phyloP scores from a whole-genome alignment of 2,329 filamentous ascomycete species.

The Aspergillus clavatus region DNA sequence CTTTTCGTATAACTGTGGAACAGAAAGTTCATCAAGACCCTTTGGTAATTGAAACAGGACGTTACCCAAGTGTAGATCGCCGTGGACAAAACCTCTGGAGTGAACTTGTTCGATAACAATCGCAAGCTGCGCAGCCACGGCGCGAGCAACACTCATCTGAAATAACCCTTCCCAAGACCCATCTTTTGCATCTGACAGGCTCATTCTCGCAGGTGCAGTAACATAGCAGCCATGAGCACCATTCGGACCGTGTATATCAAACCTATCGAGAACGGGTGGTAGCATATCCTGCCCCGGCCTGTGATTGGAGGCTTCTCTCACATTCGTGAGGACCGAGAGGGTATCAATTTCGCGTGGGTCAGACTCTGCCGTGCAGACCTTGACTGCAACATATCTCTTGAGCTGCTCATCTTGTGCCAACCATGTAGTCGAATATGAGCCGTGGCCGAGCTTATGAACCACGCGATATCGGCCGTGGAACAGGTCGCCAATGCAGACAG shows the following conservation, averaged over 20 bases:
- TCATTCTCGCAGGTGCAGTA: conserved; percentile 17
- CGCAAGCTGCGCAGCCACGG: conserved; percentile 21
- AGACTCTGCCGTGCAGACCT: conserved; percentile 29
- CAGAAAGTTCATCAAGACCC: conserved; percentile 16
- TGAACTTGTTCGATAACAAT: conserved; percentile 22
- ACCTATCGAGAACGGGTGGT: conserved; percentile 23
- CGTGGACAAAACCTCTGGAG: conserved; percentile 20
- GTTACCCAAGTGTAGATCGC: conserved; percentile 23
- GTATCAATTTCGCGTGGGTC: too few relatives aligned
- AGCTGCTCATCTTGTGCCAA: conserved; percentile 26
- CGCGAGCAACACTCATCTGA: conserved; percentile 15
- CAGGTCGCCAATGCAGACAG: conserved; percentile 7
- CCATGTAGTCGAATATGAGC: conserved; percentile 31
- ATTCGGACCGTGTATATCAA: conserved; percentile 19
- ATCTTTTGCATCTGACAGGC: conserved; percentile 19
- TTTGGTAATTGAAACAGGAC: conserved; percentile 19
- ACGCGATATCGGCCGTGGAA: conserved; percentile 11
- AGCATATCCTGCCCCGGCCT: conserved; percentile 12
- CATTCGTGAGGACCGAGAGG: conserved; percentile 7
- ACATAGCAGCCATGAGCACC: conserved; percentile 20
- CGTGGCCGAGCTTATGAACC: conserved; percentile 14
- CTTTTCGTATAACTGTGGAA: conserved; percentile 18
- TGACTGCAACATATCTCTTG: conserved; percentile 31
- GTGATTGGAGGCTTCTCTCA: too few relatives aligned
- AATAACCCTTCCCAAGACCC: conserved; percentile 17